Percentiles rank a stretch among this genome's conserved stretches.
These are phyloP conservation scores for Ascobolus immersus DNA, from an alignment of 495 filamentous ascomycete species.

Conservation along the genomic window DNA sequence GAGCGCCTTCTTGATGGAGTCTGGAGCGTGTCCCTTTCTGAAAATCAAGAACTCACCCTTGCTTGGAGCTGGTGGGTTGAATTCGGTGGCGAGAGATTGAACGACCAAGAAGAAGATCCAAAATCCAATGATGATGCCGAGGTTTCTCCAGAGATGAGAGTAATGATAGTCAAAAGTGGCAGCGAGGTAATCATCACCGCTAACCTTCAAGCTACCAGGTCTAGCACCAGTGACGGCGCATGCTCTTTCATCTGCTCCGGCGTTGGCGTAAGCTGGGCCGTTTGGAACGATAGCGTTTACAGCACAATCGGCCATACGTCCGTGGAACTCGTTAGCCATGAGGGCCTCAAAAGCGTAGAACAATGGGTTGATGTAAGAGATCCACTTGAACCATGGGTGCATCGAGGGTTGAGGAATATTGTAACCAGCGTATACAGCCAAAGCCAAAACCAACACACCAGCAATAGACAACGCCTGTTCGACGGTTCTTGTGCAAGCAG, in stretches of 20 bases:
- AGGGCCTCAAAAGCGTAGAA: conserved; percentile 21
- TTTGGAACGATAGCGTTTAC: conserved; percentile 28
- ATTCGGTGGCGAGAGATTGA: conserved; percentile 32
- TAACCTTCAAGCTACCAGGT: conserved; percentile 21
- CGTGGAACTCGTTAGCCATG: conserved; percentile 21
- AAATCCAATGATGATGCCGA: conserved; percentile 45
- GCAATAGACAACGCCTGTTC: conserved; percentile 66
- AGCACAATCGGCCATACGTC: conserved; percentile 14
- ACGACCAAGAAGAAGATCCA: conserved; percentile 36
- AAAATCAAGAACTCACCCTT: conserved; percentile 81
- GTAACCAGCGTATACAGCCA: conserved; percentile 80
- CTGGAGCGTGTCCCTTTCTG: conserved; percentile 46
- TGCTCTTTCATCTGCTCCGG: too few species aligned
- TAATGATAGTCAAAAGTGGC: conserved; percentile 33
- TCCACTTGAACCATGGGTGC: conserved; percentile 47
- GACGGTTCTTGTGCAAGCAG: conserved; percentile 49
- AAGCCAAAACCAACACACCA: conserved; percentile 52
- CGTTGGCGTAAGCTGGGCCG: conserved; percentile 14
- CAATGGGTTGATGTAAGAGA: conserved; percentile 21
- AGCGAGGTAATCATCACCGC: conserved; percentile 34
- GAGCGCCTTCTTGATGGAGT: too few species aligned
- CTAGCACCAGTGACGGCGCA: conserved; percentile 35
- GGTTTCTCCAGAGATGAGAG: conserved; percentile 53
- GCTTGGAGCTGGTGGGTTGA: conserved; percentile 48
- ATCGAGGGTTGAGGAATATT: conserved; percentile 54